Percentiles rank a stretch among this genome's conserved stretches.
These are phyloP conservation scores for Pseudozyma sp. DNA, from an alignment of 1,284 basidiomycete species.

Conservation along the genomic window DNA sequence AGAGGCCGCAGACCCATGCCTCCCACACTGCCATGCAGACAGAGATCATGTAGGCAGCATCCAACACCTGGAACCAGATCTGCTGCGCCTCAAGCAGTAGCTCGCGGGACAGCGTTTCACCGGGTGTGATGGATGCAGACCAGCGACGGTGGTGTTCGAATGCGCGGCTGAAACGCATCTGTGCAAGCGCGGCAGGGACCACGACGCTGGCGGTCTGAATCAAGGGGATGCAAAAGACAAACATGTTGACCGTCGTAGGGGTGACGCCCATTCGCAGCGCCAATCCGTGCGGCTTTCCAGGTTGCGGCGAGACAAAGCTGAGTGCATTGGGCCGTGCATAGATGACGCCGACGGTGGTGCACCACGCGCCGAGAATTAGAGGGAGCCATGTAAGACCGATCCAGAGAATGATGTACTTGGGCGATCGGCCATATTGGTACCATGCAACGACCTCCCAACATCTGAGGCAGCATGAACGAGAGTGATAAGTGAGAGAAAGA, in stretches of 20 bases:
- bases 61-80: conserved; percentile 42
- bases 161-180: conserved; percentile 17
- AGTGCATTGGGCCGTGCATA: conserved; percentile 38
- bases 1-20: conserved; percentile 24
- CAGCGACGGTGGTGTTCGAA: conserved; percentile 19
- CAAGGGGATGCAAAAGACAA: conserved; percentile 25
- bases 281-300: conserved; percentile 18
- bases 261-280: conserved; percentile 35
- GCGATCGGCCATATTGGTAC: conserved; percentile 22
- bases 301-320: conserved; percentile 36
- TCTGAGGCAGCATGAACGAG: conserved; percentile 5
- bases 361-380: conserved; percentile 35
- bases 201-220: conserved; percentile 30
- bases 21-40: conserved; percentile 39
- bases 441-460: conserved; percentile 32
- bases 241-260: conserved; percentile 23
- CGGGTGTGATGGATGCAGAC: conserved; percentile 11
- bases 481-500: neutral
- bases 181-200: conserved; percentile 21
- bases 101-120: conserved; percentile 13
- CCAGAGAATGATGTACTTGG: conserved; percentile 36
- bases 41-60: conserved; percentile 26
- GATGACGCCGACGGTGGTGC: conserved; percentile 30
- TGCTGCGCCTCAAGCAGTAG: conserved; percentile 36
- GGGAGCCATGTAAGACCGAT: conserved; percentile 34